phyloP scores from a whole-genome alignment of 2,329 filamentous ascomycete species.

The Lojkania enalia region DNA sequence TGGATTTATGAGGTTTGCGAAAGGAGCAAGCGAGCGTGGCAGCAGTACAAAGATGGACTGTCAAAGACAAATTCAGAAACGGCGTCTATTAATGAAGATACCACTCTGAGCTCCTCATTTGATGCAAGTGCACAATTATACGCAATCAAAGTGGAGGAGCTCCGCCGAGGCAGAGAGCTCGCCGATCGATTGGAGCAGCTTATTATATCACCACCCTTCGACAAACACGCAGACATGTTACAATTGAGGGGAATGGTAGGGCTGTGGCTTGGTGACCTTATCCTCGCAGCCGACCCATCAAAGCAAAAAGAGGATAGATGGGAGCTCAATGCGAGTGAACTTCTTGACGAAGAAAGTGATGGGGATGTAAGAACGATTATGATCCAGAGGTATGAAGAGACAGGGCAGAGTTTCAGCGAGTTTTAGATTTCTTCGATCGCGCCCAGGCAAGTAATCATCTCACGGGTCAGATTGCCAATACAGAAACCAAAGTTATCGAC shows the following conservation, averaged over 20 bases:
- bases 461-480: slow-evolving; percentile 17
- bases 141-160: slow-evolving; percentile 54
- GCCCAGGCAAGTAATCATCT: slow-evolving; percentile 25
- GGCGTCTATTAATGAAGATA: slow-evolving; percentile 19
- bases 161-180: slow-evolving; percentile 64
- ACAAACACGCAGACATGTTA: slow-evolving; percentile 67
- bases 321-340: slow-evolving; percentile 11
- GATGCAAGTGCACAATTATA: slow-evolving; percentile 31
- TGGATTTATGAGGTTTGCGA: slow-evolving; percentile 77
- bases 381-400: slow-evolving; percentile 19
- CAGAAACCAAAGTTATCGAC: slow-evolving; percentile 23
- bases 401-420: slow-evolving; percentile 27
- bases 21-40: slow-evolving; percentile 55
- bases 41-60: slow-evolving; percentile 3
- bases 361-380: slow-evolving; percentile 15
- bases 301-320: slow-evolving; percentile 17
- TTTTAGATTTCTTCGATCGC: slow-evolving; percentile 26
- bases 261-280: slow-evolving; percentile 74
- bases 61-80: slow-evolving; percentile 11
- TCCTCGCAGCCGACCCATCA: slow-evolving; percentile 39
- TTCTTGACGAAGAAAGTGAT: slow-evolving; percentile 2
- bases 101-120: slow-evolving; percentile 13
- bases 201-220: slow-evolving; percentile 71
- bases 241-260: slow-evolving; percentile 73
- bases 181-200: slow-evolving; percentile 70